Percentiles rank a stretch among this genome's conserved stretches.
Conservation (phyloP, 176 grass and related monocot species). For the Elaeis guineensis region DNA sequence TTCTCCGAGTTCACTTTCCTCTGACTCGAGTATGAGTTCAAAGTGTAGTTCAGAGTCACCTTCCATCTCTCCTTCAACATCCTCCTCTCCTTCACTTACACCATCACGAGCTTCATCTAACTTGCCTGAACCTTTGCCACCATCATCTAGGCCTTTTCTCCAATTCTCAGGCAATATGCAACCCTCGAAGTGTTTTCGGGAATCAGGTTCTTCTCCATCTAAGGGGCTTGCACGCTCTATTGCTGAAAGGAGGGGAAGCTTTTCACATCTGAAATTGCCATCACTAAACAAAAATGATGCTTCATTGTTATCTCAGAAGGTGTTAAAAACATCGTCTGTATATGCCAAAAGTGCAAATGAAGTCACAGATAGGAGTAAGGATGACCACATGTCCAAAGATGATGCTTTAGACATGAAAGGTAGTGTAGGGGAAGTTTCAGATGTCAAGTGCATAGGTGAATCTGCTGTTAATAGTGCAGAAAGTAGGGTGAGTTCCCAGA, state of each 20-base stretch:
- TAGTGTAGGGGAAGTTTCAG: slow-evolving; percentile 26
- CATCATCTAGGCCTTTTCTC: slow-evolving; percentile 59
- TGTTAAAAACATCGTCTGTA: slow-evolving; percentile 17
- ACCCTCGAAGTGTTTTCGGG: slow-evolving; percentile 30
- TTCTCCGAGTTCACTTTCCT: slow-evolving; percentile 83
- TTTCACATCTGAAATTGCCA: slow-evolving; percentile 73
- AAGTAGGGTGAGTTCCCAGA: background rate
- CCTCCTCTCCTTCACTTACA: slow-evolving; percentile 54
- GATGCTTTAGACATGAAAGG: slow-evolving; percentile 3
- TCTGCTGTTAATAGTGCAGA: slow-evolving; percentile 20
- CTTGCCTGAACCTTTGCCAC: slow-evolving; percentile 32
- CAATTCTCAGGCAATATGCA: slow-evolving; percentile 41
- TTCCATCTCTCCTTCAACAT: slow-evolving; percentile 78
- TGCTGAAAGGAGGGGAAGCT: slow-evolving; percentile 91
- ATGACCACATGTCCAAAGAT: background rate
- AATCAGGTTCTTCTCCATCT: slow-evolving; percentile 40
- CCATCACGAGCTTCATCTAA: slow-evolving; percentile 60
- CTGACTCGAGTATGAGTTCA: slow-evolving; percentile 65
- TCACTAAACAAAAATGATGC: slow-evolving; percentile 48
- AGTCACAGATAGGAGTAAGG: slow-evolving; percentile 34
- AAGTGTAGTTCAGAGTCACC: slow-evolving; percentile 92
- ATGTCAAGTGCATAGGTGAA: slow-evolving; percentile 17
- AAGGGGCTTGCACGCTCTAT: slow-evolving; percentile 44
- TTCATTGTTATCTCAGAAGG: slow-evolving; percentile 36
- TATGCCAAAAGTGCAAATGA: slow-evolving; percentile 27